These are phyloP conservation scores for Dendrobium chrysotoxum DNA, from an alignment of 106 monocot species.

Conservation along the genomic window DNA sequence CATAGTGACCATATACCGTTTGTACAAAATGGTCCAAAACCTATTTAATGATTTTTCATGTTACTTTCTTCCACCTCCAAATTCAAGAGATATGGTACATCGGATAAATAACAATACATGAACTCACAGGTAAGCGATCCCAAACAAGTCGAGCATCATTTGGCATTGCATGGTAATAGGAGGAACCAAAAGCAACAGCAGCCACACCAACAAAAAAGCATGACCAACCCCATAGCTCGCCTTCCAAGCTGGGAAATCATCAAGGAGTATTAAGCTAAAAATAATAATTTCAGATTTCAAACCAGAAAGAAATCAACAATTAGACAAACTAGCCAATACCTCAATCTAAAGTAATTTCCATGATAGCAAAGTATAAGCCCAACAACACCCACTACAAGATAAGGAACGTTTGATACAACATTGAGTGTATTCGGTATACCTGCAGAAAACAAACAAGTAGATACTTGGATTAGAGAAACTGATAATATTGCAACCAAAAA, in stretches of 20 bases:
- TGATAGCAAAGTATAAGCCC: conserved; percentile 73
- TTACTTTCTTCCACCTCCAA: neutral
- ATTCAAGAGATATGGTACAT: neutral
- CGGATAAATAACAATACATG: neutral
- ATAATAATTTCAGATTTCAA: neutral
- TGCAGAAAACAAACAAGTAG: conserved; percentile 23
- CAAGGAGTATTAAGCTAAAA: neutral
- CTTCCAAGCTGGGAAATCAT: conserved; percentile 57
- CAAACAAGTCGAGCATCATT: conserved; percentile 89
- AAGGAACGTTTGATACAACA: conserved; percentile 93
- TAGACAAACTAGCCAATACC: conserved; percentile 27
- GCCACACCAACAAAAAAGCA: conserved; percentile 76
- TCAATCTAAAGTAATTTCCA: conserved; percentile 67
- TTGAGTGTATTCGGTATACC: conserved; percentile 96
- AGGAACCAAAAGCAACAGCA: conserved; percentile 89
- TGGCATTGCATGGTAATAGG: conserved; percentile 89
- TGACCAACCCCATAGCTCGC: conserved; percentile 84
- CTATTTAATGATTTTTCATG: neutral
- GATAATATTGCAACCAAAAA: neutral
- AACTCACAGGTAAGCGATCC: conserved; percentile 87
- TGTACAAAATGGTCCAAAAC: neutral
- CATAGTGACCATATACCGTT: neutral
- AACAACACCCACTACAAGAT: conserved; percentile 69
- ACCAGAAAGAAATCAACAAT: neutral
- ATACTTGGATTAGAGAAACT: neutral